Percentiles rank a stretch among this genome's conserved stretches.
These are phyloP conservation scores for Botrytis galanthina DNA, from an alignment of 2,329 filamentous ascomycete genomes.

Conservation along the genomic window DNA sequence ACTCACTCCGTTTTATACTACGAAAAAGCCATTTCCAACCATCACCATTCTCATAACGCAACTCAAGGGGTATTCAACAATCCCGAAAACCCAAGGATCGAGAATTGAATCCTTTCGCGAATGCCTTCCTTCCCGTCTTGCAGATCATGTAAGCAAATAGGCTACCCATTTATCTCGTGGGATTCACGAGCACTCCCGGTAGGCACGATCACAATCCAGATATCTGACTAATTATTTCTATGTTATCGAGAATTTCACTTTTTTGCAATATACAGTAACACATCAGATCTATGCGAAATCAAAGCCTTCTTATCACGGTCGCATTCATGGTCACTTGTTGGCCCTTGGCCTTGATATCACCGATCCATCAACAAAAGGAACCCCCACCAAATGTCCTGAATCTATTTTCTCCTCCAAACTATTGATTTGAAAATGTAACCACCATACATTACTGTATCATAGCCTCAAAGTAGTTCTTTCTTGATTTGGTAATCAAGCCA, in stretches of 20 bases:
- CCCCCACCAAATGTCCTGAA: background rate
- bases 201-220: background rate
- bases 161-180: background rate
- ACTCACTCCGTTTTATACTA: background rate
- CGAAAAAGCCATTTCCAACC: background rate
- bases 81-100: no score
- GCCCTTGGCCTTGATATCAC: background rate
- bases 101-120: background rate
- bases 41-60: background rate
- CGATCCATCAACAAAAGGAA: background rate
- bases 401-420: background rate
- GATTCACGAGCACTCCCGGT: background rate
- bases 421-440: slow-evolving; percentile 1
- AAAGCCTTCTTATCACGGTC: background rate
- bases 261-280: no score
- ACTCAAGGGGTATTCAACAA: no score
- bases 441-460: background rate
- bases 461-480: slow-evolving; percentile 8
- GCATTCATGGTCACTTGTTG: background rate
- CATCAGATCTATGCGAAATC: background rate
- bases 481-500: background rate
- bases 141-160: background rate
- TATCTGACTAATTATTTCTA: background rate
- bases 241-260: background rate
- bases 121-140: background rate